phyloP scores from a whole-genome alignment of 495 filamentous ascomycete genomes.

The Podospora conica region DNA sequence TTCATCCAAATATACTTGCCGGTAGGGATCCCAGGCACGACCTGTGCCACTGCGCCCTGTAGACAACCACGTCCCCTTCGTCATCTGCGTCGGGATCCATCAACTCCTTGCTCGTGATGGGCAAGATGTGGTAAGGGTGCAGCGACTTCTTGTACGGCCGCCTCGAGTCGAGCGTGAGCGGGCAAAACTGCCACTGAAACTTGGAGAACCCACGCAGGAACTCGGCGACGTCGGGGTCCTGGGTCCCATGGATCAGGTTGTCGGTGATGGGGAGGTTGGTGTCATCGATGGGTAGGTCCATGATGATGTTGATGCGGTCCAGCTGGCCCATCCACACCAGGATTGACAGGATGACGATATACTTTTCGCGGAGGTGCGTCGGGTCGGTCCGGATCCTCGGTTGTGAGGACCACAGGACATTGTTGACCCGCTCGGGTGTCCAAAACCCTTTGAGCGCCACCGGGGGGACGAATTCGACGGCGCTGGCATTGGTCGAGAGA shows the following conservation, averaged over 20 bases:
- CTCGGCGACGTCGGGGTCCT: background rate
- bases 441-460: background rate
- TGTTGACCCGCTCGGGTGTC: background rate
- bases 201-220: background rate
- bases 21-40: background rate
- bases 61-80: background rate
- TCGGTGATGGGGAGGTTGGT: background rate
- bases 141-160: background rate
- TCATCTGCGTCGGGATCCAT: constrained; percentile 1
- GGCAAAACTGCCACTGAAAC: constrained; percentile 3
- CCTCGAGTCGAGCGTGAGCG: constrained; percentile 1
- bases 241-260: background rate
- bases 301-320: background rate
- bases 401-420: constrained; percentile 2
- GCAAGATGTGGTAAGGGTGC: constrained; percentile 6
- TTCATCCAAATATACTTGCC: background rate
- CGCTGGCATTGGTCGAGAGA: too few species aligned
- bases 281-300: background rate
- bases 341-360: constrained; percentile 1
- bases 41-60: constrained; percentile 2
- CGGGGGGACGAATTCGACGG: constrained; percentile 1
- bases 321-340: background rate
- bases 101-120: background rate
- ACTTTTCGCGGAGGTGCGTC: background rate
- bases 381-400: background rate